Percentiles rank a stretch among this genome's conserved stretches.
phyloP scores from a whole-genome alignment of 2,329 filamentous ascomycete species.

The Pestalotiopsis sp. region DNA sequence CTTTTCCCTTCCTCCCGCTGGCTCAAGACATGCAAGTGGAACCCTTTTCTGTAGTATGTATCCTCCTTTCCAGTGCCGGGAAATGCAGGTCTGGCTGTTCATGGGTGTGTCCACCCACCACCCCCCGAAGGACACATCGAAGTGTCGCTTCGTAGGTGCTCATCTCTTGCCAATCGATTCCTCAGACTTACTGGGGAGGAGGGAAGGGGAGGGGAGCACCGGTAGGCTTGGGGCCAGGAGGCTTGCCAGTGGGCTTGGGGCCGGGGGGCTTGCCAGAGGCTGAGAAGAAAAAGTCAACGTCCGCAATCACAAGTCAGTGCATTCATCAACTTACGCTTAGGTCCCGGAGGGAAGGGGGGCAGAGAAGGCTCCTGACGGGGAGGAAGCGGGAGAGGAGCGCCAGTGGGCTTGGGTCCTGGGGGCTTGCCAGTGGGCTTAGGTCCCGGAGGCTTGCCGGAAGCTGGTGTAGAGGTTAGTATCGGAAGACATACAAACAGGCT shows the following conservation, averaged over 20 bases:
- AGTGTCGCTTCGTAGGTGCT: not conserved
- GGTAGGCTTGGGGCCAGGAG: constrained; percentile 4
- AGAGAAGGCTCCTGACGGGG: not conserved
- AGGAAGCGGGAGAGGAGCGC: not conserved
- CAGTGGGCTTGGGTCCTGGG: not conserved
- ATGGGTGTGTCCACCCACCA: not conserved
- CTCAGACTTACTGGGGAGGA: not conserved
- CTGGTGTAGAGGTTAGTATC: too few species aligned
- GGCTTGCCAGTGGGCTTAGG: not conserved
- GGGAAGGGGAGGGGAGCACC: not conserved
- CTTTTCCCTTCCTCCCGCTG: not conserved
- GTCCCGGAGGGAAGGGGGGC: not conserved
- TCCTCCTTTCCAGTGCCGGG: not conserved
- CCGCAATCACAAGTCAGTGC: not conserved
- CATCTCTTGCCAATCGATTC: not conserved
- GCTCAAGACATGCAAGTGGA: constrained; percentile 3
- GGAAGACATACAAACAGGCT: too few species aligned
- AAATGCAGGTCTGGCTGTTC: constrained; percentile 6
- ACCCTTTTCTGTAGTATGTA: not conserved
- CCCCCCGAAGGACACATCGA: not conserved
- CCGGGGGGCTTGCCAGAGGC: not conserved
- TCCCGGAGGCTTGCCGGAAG: not conserved
- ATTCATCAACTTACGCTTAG: not conserved
- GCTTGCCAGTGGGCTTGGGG: constrained; percentile 2
- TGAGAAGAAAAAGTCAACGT: not conserved